Percentiles rank a stretch among this genome's conserved stretches.
phyloP scores from a whole-genome alignment of 139 green algal genomes.

The Desmodesmus armatus region DNA sequence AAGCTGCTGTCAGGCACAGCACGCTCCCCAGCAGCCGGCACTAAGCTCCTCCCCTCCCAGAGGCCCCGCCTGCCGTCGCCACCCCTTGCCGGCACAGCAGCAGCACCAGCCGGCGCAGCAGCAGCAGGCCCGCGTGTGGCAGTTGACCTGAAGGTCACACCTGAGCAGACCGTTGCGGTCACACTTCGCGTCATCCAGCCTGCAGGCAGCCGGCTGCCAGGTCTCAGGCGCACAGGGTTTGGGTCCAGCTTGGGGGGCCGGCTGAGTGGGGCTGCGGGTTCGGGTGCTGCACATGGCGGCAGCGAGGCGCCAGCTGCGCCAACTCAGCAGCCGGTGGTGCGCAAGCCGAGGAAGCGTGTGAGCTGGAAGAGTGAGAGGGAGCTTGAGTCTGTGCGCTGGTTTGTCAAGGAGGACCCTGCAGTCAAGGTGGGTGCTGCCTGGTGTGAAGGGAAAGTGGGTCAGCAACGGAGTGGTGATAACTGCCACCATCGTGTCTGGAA shows the following conservation, averaged over 20 bases:
- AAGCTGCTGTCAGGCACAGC: constrained; percentile 19
- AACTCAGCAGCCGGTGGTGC: neutral
- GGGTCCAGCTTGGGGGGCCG: constrained; percentile 3
- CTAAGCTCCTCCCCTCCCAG: constrained; percentile 5
- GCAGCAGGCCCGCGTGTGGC: neutral
- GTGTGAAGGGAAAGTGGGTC: neutral
- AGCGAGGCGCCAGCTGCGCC: neutral
- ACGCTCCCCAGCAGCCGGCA: neutral
- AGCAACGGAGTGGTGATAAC: too few species aligned
- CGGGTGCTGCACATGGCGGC: neutral
- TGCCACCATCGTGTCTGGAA: neutral
- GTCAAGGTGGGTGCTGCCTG: constrained; percentile 5
- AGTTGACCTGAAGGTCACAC: neutral
- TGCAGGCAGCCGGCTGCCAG: neutral
- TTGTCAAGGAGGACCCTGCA: constrained; percentile 38
- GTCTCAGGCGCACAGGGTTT: neutral
- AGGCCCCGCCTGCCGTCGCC: neutral
- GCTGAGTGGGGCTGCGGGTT: neutral
- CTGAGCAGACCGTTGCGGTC: neutral
- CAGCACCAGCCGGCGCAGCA: constrained; percentile 17
- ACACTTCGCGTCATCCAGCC: neutral
- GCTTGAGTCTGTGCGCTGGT: constrained; percentile 43
- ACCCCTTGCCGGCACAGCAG: neutral
- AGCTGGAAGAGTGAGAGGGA: constrained; percentile 11
- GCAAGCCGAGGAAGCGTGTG: neutral